Evolutionary conservation across 768 basidiomycete species (phyloP).

Genomic region (Russula lepida): DNA sequence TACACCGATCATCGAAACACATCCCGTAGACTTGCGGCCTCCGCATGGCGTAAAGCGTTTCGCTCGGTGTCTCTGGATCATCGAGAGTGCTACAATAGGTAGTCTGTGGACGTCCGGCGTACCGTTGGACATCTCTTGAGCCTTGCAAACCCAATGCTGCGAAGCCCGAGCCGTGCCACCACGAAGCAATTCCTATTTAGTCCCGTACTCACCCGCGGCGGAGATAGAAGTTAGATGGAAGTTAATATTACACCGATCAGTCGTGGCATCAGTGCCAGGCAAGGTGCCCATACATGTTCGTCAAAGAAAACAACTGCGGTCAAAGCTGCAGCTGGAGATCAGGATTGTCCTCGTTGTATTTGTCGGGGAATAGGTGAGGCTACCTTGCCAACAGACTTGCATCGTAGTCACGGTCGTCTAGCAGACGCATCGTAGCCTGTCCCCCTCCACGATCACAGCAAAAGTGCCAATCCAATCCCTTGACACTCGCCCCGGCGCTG

Average conservation of each 20-base stretch:
- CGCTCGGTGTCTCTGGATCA: background rate
- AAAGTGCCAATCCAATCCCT: too few species aligned
- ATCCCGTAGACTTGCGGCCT: background rate
- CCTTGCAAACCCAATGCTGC: background rate
- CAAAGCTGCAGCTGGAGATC: background rate
- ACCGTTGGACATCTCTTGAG: background rate
- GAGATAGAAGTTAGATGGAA: background rate
- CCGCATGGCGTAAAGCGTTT: background rate
- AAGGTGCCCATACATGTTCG: background rate
- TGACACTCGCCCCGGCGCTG: too few species aligned
- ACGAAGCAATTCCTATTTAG: background rate
- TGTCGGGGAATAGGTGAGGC: too few species aligned
- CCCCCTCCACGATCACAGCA: too few species aligned
- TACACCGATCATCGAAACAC: too few species aligned
- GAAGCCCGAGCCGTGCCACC: background rate
- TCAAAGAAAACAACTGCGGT: background rate
- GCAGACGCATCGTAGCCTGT: too few species aligned
- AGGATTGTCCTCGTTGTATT: background rate
- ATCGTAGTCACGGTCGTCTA: too few species aligned
- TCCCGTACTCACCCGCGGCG: background rate
- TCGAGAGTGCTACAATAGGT: background rate
- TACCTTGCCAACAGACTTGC: too few species aligned
- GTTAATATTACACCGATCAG: background rate
- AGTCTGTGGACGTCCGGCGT: background rate
- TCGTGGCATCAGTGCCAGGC: too few species aligned